phyloP scores from a whole-genome alignment of 2,329 filamentous ascomycete species.

The Blastomyces parvus region DNA sequence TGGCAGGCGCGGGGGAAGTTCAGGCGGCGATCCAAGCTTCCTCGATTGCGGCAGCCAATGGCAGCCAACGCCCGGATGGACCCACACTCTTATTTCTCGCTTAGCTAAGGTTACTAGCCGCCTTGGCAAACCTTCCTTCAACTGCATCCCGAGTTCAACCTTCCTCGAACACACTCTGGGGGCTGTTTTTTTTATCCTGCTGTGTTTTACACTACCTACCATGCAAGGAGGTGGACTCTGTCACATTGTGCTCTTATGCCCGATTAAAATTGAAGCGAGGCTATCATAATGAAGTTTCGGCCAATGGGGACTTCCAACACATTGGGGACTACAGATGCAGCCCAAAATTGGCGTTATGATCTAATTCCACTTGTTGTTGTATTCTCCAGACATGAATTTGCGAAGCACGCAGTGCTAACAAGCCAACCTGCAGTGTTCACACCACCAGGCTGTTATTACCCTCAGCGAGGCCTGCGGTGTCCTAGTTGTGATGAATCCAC shows the following conservation, averaged over 20 bases:
- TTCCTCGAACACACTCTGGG: neutral
- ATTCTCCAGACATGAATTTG: neutral
- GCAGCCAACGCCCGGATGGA: neutral
- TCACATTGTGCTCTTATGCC: neutral
- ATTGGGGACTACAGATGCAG: neutral
- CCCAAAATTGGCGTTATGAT: neutral
- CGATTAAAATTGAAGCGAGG: neutral
- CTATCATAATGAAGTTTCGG: no score
- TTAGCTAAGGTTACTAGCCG: no score
- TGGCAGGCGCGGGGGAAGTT: no score
- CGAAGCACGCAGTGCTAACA: neutral
- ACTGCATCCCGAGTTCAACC: slow-evolving; percentile 5
- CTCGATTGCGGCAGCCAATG: neutral
- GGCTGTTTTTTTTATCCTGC: no score
- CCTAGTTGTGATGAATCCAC: neutral
- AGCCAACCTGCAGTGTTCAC: neutral
- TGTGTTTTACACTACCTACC: neutral
- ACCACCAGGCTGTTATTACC: neutral
- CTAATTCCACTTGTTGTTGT: neutral
- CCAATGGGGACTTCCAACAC: neutral
- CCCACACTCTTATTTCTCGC: slow-evolving; percentile 3
- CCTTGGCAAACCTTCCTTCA: slow-evolving; percentile 10
- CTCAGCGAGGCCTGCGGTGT: neutral
- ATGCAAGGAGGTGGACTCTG: neutral
- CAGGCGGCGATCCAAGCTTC: neutral